A percentile compares a stretch with the other conserved stretches of the same genome.
phyloP scores from a whole-genome alignment of 208 protist species.

The Trypanosoma platydactyli region DNA sequence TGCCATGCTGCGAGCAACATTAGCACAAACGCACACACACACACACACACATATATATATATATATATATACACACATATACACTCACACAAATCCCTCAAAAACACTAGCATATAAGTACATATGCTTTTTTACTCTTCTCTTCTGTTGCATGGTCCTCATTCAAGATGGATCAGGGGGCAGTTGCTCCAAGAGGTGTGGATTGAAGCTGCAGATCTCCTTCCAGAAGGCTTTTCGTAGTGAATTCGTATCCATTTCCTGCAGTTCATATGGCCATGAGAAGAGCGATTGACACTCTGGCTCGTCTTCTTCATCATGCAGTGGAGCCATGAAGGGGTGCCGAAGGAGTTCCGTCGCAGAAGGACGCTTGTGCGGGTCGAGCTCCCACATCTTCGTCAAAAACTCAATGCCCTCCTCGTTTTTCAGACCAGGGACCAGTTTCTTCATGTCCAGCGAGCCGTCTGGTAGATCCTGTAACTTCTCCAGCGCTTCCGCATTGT shows the following conservation, averaged over 20 bases:
- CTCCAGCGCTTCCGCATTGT: constrained; percentile 77
- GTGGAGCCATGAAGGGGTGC: constrained; percentile 78
- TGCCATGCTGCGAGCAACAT: too few relatives aligned
- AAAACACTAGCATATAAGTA: constrained; percentile 12
- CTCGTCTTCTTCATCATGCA: constrained; percentile 86
- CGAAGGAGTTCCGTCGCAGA: constrained; percentile 76
- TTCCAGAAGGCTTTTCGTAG: constrained; percentile 86
- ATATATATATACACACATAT: constrained; percentile 16
- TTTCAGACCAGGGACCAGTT: constrained; percentile 69
- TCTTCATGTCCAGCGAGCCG: constrained; percentile 58
- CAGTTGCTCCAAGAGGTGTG: constrained; percentile 39
- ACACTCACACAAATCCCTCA: not conserved
- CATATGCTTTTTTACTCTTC: not conserved
- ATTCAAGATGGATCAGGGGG: not conserved
- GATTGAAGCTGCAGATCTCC: constrained; percentile 85
- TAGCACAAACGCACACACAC: constrained; percentile 4
- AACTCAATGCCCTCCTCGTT: constrained; percentile 79
- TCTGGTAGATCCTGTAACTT: constrained; percentile 77
- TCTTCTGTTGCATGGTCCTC: not conserved
- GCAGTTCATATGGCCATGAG: constrained; percentile 75
- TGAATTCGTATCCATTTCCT: constrained; percentile 59
- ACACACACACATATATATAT: constrained; percentile 10
- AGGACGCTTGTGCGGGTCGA: constrained; percentile 76
- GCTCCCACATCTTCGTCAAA: constrained; percentile 71
- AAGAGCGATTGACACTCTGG: constrained; percentile 66